Evolutionary conservation across 352 stramenopile species (phyloP).

Genomic region (Phytophthora meadii): DNA sequence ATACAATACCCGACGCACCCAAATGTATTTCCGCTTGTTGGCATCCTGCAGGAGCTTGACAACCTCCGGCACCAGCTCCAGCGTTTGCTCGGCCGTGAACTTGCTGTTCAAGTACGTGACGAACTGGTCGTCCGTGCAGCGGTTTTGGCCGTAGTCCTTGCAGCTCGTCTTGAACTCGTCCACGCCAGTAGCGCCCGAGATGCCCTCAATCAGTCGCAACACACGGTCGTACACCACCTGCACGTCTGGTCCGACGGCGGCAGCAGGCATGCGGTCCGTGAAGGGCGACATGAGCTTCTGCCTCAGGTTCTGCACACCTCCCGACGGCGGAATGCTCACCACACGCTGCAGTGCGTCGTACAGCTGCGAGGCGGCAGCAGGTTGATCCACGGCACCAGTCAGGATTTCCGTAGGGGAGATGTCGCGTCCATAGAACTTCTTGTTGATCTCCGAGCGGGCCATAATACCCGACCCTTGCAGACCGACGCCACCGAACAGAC

Average conservation of each 20-base stretch:
- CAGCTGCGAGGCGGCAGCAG: constrained; percentile 76
- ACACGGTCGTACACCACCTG: constrained; percentile 89
- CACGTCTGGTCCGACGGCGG: constrained; percentile 75
- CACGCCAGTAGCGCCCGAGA: constrained; percentile 61
- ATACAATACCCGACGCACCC: constrained; percentile 50
- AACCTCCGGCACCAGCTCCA: constrained; percentile 81
- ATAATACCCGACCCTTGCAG: constrained; percentile 86
- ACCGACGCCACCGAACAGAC: constrained; percentile 82
- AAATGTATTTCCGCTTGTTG: constrained; percentile 86
- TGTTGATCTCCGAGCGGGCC: constrained; percentile 82
- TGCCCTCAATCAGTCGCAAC: constrained; percentile 70
- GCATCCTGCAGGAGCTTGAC: constrained; percentile 86
- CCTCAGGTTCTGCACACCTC: constrained; percentile 55
- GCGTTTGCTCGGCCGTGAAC: constrained; percentile 75
- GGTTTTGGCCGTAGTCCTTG: constrained; percentile 89
- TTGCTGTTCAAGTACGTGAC: constrained; percentile 68
- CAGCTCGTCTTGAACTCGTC: constrained; percentile 88
- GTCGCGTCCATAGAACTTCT: constrained; percentile 90
- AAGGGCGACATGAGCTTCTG: constrained; percentile 75
- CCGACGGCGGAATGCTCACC: constrained; percentile 73
- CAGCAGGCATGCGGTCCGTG: constrained; percentile 73
- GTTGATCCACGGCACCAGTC: constrained; percentile 83
- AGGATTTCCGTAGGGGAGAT: constrained; percentile 88
- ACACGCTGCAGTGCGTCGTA: constrained; percentile 86
- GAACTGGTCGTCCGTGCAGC: constrained; percentile 78